Evolutionary conservation across 1,139 yeast species (phyloP).

Genomic region (Suhomyces taliae): DNA sequence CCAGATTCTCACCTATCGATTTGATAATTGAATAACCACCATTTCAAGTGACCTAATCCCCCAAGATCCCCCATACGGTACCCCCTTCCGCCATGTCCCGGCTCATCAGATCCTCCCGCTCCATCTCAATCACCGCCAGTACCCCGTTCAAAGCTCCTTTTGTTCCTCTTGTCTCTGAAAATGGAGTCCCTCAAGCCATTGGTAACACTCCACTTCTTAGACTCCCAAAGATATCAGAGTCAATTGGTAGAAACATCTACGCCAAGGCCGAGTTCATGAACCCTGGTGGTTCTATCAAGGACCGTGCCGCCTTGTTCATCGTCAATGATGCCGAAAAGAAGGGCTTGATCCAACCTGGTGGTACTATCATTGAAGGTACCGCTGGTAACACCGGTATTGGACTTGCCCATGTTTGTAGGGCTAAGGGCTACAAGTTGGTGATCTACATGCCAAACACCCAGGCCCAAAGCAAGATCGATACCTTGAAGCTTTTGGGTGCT

Average conservation of each 20-base stretch:
- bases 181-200: constrained; percentile 72
- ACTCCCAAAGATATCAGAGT: constrained; percentile 59
- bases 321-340: constrained; percentile 75
- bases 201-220: constrained; percentile 85
- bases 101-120: constrained; percentile 8
- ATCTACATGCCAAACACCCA: constrained; percentile 92
- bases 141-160: constrained; percentile 41
- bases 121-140: constrained; percentile 23
- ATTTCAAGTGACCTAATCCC: background rate
- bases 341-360: constrained; percentile 69
- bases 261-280: constrained; percentile 92
- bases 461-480: constrained; percentile 73
- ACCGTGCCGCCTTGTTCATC: constrained; percentile 81
- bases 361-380: constrained; percentile 52
- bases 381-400: constrained; percentile 86
- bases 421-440: constrained; percentile 79
- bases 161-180: constrained; percentile 58
- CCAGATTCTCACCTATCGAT: no score
- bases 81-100: background rate
- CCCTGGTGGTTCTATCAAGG: constrained; percentile 94
- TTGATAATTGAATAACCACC: background rate
- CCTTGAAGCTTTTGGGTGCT: constrained; percentile 73
- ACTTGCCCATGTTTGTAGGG: constrained; percentile 81
- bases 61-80: background rate
- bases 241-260: constrained; percentile 71